These are phyloP conservation scores for Fusarium sp. DNA, from an alignment of 2,329 filamentous ascomycete species.

Conservation along the genomic window DNA sequence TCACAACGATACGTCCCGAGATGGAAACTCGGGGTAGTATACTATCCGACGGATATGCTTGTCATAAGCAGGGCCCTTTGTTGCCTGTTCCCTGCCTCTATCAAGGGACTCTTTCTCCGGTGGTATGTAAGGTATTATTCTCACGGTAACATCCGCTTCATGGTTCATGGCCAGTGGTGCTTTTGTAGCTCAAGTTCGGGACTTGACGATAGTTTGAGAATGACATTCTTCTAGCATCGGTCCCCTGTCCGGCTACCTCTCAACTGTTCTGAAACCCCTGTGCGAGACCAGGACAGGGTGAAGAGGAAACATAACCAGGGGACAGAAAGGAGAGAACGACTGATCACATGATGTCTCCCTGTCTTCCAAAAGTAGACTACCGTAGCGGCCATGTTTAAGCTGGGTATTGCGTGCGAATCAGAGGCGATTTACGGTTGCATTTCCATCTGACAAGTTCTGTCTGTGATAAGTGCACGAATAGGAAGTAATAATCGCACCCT, in stretches of 20 bases:
- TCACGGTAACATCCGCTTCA: constrained; percentile 3
- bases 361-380: constrained; percentile 7
- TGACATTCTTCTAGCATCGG: background rate
- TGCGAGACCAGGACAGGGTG: constrained; percentile 3
- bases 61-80: constrained; percentile 3
- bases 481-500: background rate
- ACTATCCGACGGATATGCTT: constrained; percentile 15
- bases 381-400: constrained; percentile 2
- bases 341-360: constrained; percentile 19
- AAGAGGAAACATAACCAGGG: background rate
- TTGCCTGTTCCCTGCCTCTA: background rate
- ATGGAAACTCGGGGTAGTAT: background rate
- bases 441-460: constrained; percentile 12
- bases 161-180: constrained; percentile 5
- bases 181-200: constrained; percentile 9
- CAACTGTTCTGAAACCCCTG: constrained; percentile 8
- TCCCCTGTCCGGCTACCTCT: constrained; percentile 1
- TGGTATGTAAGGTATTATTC: background rate
- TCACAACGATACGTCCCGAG: background rate
- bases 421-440: constrained; percentile 11
- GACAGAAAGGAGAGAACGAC: background rate
- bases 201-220: constrained; percentile 11
- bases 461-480: constrained; percentile 17
- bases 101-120: background rate
- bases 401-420: constrained; percentile 26